Base-by-base conservation (phyloP, 192 early-diverging fungal species). In the Funneliformis geosporum region DNA sequence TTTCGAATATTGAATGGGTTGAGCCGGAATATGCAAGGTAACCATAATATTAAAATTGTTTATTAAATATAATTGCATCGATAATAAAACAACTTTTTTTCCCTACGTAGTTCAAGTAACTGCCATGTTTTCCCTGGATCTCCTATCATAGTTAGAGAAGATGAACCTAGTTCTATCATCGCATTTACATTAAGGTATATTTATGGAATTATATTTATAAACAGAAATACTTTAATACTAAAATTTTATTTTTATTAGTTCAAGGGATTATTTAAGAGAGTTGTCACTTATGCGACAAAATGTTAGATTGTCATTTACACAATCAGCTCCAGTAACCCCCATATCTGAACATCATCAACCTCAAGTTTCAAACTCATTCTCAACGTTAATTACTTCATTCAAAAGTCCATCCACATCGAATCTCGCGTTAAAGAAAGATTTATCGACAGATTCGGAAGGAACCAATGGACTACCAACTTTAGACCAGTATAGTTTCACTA, bases 111-210 rank as follows among this genome's bases (percentile, higher is more conserved):
- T 40, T 79, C 69, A 2, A 68, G 83, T 3, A 66, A 68, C 2
- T 67, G 85, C 10, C 96, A 97, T 78, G 85, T 96, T 2, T 94
- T 99, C 77, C 90, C 92, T 12, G 93, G 91, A 39, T 96, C 95
- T 2, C 85, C 90, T 6, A 87, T 98, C 10, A 91, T 97, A 59
- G 89, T 97, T 14, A 88, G 95, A 60, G 95, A 98, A 82, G 86
- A 93, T 21, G 96, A 98, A 73, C 95, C 94, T 12, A 94, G 91
- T 80, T 96, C 95, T 4, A 95, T 98, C 71, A 95, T 98, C 78
- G 93, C 96, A 8, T 95, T 91, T 68, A 92, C 96, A 8, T 84
- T 98, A 46, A 88, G 91, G 84, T 92, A 43, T 23, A 38, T 42
- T 42, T 40, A n/a, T 40, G 28, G 50, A 40, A n/a, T 14, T 78